These are phyloP conservation scores for Cladosporium halotolerans DNA, from an alignment of 2,329 filamentous ascomycete species.

Conservation along the genomic window DNA sequence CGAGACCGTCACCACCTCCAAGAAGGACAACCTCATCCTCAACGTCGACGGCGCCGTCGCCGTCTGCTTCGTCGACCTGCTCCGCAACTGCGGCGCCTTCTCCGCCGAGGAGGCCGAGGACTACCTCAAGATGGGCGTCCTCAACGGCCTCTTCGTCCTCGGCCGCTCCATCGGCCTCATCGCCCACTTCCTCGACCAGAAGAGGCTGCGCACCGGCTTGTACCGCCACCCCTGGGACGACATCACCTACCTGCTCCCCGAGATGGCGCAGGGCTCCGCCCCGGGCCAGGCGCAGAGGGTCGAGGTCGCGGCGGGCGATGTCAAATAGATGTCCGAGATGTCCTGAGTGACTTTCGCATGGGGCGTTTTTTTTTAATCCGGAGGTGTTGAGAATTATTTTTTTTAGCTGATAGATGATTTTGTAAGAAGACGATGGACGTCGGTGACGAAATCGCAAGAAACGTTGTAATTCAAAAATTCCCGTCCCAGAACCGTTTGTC, in stretches of 20 bases:
- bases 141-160: constrained; percentile 98
- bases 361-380: neutral
- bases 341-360: neutral
- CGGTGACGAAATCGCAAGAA: too few species aligned
- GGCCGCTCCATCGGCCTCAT: constrained; percentile 97
- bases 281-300: constrained; percentile 78
- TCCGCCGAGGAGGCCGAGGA: constrained; percentile 94
- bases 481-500: too few species aligned
- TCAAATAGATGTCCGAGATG: constrained; percentile 42
- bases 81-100: constrained; percentile 98
- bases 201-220: constrained; percentile 94
- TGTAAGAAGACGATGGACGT: too few species aligned
- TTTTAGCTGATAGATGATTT: neutral
- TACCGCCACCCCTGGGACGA: constrained; percentile 99
- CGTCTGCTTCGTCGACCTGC: constrained; percentile 95
- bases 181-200: constrained; percentile 99
- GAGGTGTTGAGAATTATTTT: neutral
- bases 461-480: too few species aligned
- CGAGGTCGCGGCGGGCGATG: constrained; percentile 59
- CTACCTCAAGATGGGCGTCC: constrained; percentile 97
- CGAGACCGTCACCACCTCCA: constrained; percentile 95
- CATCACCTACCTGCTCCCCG: constrained; percentile 89
- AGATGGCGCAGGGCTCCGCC: constrained; percentile 61
- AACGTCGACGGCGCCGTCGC: constrained; percentile 98
- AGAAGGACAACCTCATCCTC: constrained; percentile 99